Percentiles rank a stretch among this genome's conserved stretches.
Conservation (phyloP, 2,329 filamentous ascomycete genomes). For the Ophiostoma himal-ulmi region DNA sequence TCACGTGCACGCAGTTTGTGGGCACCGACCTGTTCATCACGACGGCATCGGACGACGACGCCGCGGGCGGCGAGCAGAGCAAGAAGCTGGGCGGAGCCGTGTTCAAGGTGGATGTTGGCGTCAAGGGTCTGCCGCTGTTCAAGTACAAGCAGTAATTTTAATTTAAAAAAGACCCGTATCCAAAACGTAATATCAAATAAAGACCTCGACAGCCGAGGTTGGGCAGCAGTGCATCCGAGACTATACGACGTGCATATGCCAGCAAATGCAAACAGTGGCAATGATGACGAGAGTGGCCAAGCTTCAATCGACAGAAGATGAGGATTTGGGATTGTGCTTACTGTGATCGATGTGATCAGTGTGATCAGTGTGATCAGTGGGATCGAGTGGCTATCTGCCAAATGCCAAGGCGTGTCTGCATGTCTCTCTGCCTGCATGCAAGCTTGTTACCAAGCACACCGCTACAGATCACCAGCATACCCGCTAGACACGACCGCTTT, state of each 20-base stretch:
- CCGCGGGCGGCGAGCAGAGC: conserved; percentile 57
- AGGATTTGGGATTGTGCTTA: too few relatives aligned
- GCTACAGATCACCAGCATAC: conserved; percentile 8
- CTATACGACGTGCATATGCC: background rate
- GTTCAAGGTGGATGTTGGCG: conserved; percentile 72
- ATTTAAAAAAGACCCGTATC: background rate
- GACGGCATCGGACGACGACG: conserved; percentile 61
- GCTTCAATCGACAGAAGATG: too few relatives aligned
- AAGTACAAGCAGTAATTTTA: conserved; percentile 47
- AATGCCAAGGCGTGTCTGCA: background rate
- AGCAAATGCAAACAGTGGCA: background rate
- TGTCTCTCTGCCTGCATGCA: background rate
- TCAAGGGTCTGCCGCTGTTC: conserved; percentile 57
- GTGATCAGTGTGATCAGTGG: too few relatives aligned
- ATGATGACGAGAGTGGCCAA: too few relatives aligned
- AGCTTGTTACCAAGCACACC: background rate
- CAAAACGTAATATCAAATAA: too few relatives aligned
- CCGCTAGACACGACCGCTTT: background rate
- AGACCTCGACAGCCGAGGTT: background rate
- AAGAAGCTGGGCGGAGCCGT: conserved; percentile 62
- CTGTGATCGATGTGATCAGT: too few relatives aligned
- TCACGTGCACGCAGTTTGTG: conserved; percentile 76
- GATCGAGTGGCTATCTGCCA: too few relatives aligned
- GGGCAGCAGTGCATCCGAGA: background rate
- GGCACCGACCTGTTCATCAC: conserved; percentile 74